These are phyloP conservation scores for Tagetes erecta DNA, from an alignment of 129 eudicot species.

Conservation along the genomic window DNA sequence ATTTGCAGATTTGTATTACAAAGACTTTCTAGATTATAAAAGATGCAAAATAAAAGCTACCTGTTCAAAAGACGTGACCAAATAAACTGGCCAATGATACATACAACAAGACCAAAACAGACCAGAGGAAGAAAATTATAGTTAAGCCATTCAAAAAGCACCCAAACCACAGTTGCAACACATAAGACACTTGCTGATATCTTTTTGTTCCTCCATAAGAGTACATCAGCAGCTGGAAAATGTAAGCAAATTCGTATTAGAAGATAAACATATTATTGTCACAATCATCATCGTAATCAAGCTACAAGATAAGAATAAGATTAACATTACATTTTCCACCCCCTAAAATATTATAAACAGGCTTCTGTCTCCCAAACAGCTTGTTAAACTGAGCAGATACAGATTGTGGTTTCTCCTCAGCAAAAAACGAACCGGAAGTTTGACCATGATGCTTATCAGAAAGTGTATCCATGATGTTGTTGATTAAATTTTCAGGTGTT, in stretches of 20 bases:
- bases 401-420: slow-evolving; percentile 52
- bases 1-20: neutral
- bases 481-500: slow-evolving; percentile 62
- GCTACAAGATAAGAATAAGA: neutral
- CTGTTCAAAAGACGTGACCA: slow-evolving; percentile 59
- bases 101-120: slow-evolving; percentile 54
- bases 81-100: slow-evolving; percentile 64
- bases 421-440: slow-evolving; percentile 45
- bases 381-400: slow-evolving; percentile 58
- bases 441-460: slow-evolving; percentile 57
- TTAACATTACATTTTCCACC: slow-evolving; percentile 75
- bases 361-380: slow-evolving; percentile 84
- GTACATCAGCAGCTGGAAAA: slow-evolving; percentile 81
- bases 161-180: slow-evolving; percentile 79
- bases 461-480: slow-evolving; percentile 73
- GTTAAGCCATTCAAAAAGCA: slow-evolving; percentile 91
- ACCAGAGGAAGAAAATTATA: slow-evolving; percentile 73
- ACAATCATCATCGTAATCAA: neutral
- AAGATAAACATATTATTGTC: neutral
- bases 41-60: slow-evolving; percentile 21
- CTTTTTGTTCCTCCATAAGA: slow-evolving; percentile 97
- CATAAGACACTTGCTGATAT: slow-evolving; percentile 68
- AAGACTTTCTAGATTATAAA: neutral
- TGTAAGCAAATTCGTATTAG: neutral
- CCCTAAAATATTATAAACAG: slow-evolving; percentile 72